Percentiles rank a stretch among this genome's conserved stretches.
Evolutionary conservation across 495 filamentous ascomycete genomes (phyloP).

Genomic region (Clohesyomyces aquaticus): DNA sequence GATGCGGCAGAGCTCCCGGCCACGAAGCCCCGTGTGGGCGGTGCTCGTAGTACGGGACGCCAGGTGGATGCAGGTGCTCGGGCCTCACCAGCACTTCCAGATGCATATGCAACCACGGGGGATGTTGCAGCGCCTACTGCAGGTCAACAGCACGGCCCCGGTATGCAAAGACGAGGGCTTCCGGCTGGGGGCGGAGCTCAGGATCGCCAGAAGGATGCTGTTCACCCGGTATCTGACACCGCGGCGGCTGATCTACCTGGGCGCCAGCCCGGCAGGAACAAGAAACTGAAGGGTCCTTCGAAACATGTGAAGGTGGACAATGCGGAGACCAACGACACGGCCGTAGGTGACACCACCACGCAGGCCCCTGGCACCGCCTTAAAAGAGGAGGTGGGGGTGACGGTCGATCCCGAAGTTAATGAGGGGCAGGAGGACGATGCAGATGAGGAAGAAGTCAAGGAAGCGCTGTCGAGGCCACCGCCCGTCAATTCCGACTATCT

Average conservation of each 20-base stretch:
- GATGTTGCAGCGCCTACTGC: slow-evolving; percentile 11
- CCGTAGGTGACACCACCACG: slow-evolving; percentile 1
- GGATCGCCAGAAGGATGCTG: background rate
- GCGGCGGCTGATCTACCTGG: slow-evolving; percentile 27
- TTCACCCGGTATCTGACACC: slow-evolving; percentile 21
- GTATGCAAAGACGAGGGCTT: background rate
- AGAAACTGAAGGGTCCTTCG: slow-evolving; percentile 15
- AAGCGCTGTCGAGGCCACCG: slow-evolving; percentile 63
- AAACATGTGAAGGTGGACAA: slow-evolving; percentile 31
- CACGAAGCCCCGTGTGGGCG: slow-evolving; percentile 9
- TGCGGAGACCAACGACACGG: slow-evolving; percentile 4
- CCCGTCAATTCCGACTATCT: slow-evolving; percentile 85
- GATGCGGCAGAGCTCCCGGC: slow-evolving; percentile 3
- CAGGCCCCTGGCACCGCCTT: slow-evolving; percentile 5
- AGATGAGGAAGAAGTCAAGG: slow-evolving; percentile 50
- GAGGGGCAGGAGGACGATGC: slow-evolving; percentile 44
- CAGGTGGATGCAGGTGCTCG: slow-evolving; percentile 7
- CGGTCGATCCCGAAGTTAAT: slow-evolving; percentile 48
- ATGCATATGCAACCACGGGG: slow-evolving; percentile 26
- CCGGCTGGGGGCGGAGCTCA: slow-evolving; percentile 15
- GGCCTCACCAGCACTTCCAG: background rate
- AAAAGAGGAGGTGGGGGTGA: slow-evolving; percentile 27
- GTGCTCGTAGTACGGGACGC: slow-evolving; percentile 4
- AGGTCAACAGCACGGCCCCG: slow-evolving; percentile 2
- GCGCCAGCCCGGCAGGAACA: slow-evolving; percentile 26